These are phyloP conservation scores for Cicer judaicum DNA, from an alignment of 306 rosid species.

Conservation along the genomic window DNA sequence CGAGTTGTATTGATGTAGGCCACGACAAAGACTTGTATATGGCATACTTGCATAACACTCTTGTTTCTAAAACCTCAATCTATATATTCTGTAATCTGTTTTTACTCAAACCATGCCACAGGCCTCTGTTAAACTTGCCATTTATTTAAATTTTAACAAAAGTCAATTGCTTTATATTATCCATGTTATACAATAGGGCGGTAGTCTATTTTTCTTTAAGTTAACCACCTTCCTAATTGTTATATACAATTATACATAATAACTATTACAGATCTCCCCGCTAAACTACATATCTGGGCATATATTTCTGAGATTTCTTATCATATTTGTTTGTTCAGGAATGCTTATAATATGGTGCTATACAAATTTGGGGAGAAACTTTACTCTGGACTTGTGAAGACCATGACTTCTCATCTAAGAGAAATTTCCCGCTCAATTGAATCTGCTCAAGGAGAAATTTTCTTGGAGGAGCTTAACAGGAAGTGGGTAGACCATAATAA, in stretches of 20 bases:
- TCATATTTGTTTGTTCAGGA: slow-evolving; percentile 47
- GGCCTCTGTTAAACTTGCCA: slow-evolving; percentile 12
- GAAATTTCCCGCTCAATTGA: slow-evolving; percentile 56
- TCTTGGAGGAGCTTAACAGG: slow-evolving; percentile 64
- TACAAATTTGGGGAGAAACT: slow-evolving; percentile 65
- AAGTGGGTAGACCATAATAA: slow-evolving; percentile 68
- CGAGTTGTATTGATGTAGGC: slow-evolving; percentile 7
- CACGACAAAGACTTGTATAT: not conserved
- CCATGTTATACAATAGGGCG: not conserved
- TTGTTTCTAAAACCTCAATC: slow-evolving; percentile 5
- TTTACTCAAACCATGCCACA: slow-evolving; percentile 2
- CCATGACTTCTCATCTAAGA: slow-evolving; percentile 57
- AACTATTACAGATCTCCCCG: not conserved
- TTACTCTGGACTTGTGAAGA: slow-evolving; percentile 59
- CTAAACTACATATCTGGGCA: slow-evolving; percentile 13
- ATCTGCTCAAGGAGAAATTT: slow-evolving; percentile 62
- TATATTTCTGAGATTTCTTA: slow-evolving; percentile 38
- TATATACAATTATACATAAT: not conserved
- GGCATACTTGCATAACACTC: not conserved
- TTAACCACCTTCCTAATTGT: not conserved
- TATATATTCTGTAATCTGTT: slow-evolving; percentile 33
- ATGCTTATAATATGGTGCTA: slow-evolving; percentile 68
- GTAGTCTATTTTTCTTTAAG: slow-evolving; percentile 29
- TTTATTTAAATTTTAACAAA: slow-evolving; percentile 26
- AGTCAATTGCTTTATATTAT: not conserved